These are phyloP conservation scores for Euryodendron excelsum DNA, from an alignment of 148 eudicot species.

Conservation along the genomic window DNA sequence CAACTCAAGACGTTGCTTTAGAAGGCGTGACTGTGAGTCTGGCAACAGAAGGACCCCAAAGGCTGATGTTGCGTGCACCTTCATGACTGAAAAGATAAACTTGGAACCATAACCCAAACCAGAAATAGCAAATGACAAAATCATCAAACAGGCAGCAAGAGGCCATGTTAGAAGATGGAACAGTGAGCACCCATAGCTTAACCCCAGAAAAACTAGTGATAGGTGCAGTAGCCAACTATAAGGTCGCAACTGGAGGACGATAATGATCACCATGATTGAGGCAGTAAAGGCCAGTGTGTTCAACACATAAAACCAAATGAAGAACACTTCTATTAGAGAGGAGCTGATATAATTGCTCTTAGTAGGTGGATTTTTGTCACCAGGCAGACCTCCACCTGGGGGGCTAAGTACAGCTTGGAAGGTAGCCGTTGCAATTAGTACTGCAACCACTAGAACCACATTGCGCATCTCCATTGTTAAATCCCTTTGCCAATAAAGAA, in stretches of 20 bases:
- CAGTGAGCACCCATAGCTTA: background rate
- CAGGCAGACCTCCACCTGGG: rapidly evolving
- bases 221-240: background rate
- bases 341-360: background rate
- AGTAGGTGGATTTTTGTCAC: background rate
- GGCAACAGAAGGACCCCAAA: too few species aligned
- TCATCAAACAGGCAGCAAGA: background rate
- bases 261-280: background rate
- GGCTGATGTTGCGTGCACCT: too few species aligned
- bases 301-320: rapidly evolving
- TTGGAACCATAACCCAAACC: too few species aligned
- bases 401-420: background rate
- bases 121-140: background rate
- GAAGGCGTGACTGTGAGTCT: too few species aligned
- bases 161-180: background rate
- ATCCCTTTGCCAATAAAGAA: background rate
- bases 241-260: background rate
- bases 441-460: slow-evolving; percentile 2
- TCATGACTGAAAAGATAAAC: too few species aligned
- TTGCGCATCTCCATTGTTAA: slow-evolving; percentile 1
- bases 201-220: background rate
- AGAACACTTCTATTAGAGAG: rapidly evolving
- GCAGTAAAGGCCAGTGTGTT: background rate
- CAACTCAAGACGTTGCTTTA: too few species aligned
- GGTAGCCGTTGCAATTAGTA: background rate